Evolutionary conservation across 179 eudicot species (phyloP).

Genomic region (Dionaea muscipula): DNA sequence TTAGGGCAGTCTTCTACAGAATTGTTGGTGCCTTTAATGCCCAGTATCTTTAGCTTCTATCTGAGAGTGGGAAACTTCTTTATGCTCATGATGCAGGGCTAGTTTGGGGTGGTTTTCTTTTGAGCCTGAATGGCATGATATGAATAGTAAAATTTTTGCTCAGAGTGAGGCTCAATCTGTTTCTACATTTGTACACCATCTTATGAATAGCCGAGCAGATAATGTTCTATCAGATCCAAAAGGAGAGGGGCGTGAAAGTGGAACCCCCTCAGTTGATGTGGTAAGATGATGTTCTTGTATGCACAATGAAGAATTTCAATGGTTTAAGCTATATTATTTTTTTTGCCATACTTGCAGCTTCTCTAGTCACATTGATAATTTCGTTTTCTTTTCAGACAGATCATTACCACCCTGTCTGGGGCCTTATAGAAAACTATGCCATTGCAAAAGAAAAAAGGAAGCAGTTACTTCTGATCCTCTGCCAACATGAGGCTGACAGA

Average conservation of each 20-base stretch:
- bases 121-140: constrained; percentile 89
- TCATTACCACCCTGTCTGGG: constrained; percentile 89
- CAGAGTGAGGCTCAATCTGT: constrained; percentile 92
- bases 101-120: constrained; percentile 90
- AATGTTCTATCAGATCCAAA: constrained; percentile 45
- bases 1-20: no score
- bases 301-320: no score
- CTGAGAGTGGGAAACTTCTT: not conserved
- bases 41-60: not conserved
- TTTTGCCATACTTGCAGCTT: constrained; percentile 2
- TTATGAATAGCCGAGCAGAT: constrained; percentile 49
- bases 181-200: constrained; percentile 61
- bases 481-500: constrained; percentile 95
- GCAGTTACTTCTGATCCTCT: constrained; percentile 82
- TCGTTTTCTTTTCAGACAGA: constrained; percentile 36
- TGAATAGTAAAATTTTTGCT: constrained; percentile 56
- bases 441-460: constrained; percentile 76
- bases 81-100: constrained; percentile 40
- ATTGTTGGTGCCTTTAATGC: no score
- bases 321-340: not conserved
- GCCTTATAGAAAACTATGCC: constrained; percentile 57
- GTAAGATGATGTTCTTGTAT: constrained; percentile 28
- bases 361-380: not conserved
- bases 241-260: constrained; percentile 59
- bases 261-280: constrained; percentile 46